Evolutionary conservation across 179 eudicot species (phyloP).

Genomic region (Spinacia oleracea): DNA sequence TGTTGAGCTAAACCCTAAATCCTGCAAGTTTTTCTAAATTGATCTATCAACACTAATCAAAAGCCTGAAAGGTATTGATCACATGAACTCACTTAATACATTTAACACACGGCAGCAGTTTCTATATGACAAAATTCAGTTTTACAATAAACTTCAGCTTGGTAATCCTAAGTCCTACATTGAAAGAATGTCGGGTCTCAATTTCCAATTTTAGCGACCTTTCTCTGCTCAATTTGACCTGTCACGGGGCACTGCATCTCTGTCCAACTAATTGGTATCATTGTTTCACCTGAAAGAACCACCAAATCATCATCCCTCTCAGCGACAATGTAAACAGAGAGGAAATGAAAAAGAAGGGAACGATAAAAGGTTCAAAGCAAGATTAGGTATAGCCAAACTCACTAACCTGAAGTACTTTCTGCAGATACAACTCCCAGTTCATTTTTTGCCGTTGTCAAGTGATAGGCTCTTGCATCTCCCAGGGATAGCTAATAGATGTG

Average conservation of each 20-base stretch:
- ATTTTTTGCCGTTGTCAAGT: slow-evolving; percentile 88
- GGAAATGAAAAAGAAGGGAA: slow-evolving; percentile 2
- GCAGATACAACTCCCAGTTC: slow-evolving; percentile 98
- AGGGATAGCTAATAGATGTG: slow-evolving; percentile 66
- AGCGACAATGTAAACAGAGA: background rate
- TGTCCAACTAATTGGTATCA: slow-evolving; percentile 99
- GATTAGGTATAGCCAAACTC: slow-evolving; percentile 5
- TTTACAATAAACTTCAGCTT: slow-evolving; percentile 11
- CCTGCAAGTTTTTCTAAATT: background rate
- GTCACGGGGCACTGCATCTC: slow-evolving; percentile 97
- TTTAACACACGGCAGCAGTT: background rate
- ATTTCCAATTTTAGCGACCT: slow-evolving; percentile 78
- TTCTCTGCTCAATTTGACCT: slow-evolving; percentile 89
- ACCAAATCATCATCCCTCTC: background rate
- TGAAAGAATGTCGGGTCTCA: background rate
- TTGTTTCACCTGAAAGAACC: slow-evolving; percentile 57
- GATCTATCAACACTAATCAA: background rate
- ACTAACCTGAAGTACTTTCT: slow-evolving; percentile 82
- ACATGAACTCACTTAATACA: slow-evolving; percentile 11
- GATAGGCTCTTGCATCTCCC: slow-evolving; percentile 98
- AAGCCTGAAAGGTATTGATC: background rate
- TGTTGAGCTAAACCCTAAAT: background rate
- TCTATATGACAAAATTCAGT: background rate
- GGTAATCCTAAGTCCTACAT: slow-evolving; percentile 9
- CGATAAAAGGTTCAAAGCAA: background rate